A percentile compares a stretch with the other conserved stretches of the same genome.
These are phyloP conservation scores for Sedum album DNA, from an alignment of 164 flowering plant genomes.

Conservation along the genomic window DNA sequence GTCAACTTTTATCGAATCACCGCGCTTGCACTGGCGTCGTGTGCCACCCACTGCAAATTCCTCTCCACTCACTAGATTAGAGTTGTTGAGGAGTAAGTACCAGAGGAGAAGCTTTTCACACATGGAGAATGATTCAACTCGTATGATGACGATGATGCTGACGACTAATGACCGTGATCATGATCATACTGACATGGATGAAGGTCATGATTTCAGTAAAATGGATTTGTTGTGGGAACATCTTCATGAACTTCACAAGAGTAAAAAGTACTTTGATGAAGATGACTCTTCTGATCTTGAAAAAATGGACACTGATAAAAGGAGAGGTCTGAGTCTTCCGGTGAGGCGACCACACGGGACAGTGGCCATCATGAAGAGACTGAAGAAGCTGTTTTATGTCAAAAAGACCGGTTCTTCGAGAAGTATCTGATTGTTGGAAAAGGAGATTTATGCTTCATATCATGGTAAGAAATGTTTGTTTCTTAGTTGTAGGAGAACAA, in stretches of 20 bases:
- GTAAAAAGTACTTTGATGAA: not conserved
- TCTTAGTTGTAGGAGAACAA: no score
- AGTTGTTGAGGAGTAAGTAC: slow-evolving; percentile 1
- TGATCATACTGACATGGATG: not conserved
- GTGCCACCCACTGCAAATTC: not conserved
- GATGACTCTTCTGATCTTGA: not conserved
- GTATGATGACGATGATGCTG: not conserved
- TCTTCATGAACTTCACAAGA: not conserved
- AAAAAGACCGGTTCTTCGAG: not conserved
- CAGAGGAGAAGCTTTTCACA: not conserved
- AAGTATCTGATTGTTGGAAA: not conserved
- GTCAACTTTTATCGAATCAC: not conserved
- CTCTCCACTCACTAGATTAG: not conserved
- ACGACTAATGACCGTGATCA: not conserved
- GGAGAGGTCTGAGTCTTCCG: not conserved
- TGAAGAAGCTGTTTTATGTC: slow-evolving; percentile 3
- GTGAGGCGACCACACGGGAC: not conserved
- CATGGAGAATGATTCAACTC: not conserved
- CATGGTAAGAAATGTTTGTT: not conserved
- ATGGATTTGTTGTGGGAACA: slow-evolving; percentile 6
- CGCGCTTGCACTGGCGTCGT: slow-evolving; percentile 3
- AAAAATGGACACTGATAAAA: not conserved
- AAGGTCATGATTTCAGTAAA: not conserved
- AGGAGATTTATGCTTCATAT: not conserved
- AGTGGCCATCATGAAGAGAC: not conserved